A percentile compares a stretch with the other conserved stretches of the same genome.
These are phyloP conservation scores for Globomyces pollinis-pini DNA, from an alignment of 192 early-diverging fungal genomes.

Conservation along the genomic window DNA sequence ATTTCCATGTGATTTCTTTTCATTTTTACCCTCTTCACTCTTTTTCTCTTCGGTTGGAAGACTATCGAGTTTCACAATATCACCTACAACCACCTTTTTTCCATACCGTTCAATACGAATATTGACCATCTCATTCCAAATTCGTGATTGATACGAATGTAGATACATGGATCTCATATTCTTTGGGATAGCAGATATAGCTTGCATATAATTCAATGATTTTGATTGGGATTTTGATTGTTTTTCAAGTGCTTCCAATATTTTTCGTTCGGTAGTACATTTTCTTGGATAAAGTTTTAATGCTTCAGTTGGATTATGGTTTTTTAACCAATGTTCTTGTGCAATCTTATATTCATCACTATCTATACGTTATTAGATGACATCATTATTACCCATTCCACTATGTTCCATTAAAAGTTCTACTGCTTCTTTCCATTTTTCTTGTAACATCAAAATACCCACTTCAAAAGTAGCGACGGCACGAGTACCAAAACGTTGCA, in stretches of 20 bases:
- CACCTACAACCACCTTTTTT: constrained; percentile 64
- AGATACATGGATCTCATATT: constrained; percentile 87
- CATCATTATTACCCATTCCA: constrained; percentile 18
- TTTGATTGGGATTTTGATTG: constrained; percentile 27
- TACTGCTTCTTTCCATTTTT: constrained; percentile 63
- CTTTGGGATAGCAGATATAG: constrained; percentile 67
- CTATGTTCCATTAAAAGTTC: constrained; percentile 75
- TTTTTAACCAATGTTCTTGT: constrained; percentile 58
- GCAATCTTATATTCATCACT: constrained; percentile 52
- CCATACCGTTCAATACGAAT: constrained; percentile 67
- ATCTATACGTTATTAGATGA: constrained; percentile 38
- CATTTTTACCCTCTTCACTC: constrained; percentile 16
- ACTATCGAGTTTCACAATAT: constrained; percentile 59
- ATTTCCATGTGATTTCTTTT: neutral
- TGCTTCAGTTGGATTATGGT: constrained; percentile 52
- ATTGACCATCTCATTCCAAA: constrained; percentile 87
- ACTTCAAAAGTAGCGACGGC: constrained; percentile 71
- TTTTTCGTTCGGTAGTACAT: constrained; percentile 64
- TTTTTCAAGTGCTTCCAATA: constrained; percentile 54
- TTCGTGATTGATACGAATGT: constrained; percentile 90
- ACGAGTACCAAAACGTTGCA: constrained; percentile 95
- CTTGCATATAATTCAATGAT: constrained; percentile 44
- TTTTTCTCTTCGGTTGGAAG: constrained; percentile 21
- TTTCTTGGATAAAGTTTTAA: constrained; percentile 57
- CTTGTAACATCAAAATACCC: constrained; percentile 66